Percentiles rank a stretch among this genome's conserved stretches.
phyloP scores from a whole-genome alignment of 257 asterid genomes.

The Ocimum tenuiflorum region DNA sequence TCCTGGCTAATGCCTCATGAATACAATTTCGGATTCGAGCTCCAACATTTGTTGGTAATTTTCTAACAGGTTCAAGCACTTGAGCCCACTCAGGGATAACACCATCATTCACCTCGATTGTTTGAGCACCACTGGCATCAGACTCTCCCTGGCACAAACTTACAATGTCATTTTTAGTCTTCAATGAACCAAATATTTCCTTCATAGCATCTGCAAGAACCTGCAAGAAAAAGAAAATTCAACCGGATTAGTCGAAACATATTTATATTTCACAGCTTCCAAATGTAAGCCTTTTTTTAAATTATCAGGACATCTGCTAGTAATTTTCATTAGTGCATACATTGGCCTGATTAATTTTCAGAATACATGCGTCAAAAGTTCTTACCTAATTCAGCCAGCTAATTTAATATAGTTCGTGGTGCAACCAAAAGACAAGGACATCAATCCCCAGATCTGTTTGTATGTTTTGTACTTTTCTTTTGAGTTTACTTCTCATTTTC shows the following conservation, averaged over 20 bases:
- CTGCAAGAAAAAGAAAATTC: slow-evolving; percentile 42
- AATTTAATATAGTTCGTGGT: not conserved
- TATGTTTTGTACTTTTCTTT: not conserved
- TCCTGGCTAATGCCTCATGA: slow-evolving; percentile 63
- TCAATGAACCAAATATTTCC: slow-evolving; percentile 62
- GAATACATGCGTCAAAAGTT: not conserved
- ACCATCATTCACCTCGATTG: slow-evolving; percentile 37
- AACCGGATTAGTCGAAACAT: slow-evolving; percentile 4
- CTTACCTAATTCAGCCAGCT: not conserved
- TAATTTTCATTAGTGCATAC: not conserved
- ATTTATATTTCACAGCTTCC: not conserved
- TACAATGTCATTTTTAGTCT: slow-evolving; percentile 42
- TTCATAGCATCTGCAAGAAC: slow-evolving; percentile 79
- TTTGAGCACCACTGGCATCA: slow-evolving; percentile 41
- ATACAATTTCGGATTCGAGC: slow-evolving; percentile 79
- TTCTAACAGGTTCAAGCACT: slow-evolving; percentile 88
- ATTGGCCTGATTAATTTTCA: not conserved
- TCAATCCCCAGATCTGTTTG: not conserved
- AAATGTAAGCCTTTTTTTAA: not conserved
- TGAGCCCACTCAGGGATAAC: slow-evolving; percentile 84
- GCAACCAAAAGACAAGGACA: not conserved
- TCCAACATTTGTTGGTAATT: slow-evolving; percentile 96
- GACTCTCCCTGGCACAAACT: slow-evolving; percentile 39
- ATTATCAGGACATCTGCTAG: not conserved
- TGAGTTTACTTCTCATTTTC: not conserved